Base-by-base conservation (phyloP, 192 early-diverging fungal species). In the Backusella tarrabulga region DNA sequence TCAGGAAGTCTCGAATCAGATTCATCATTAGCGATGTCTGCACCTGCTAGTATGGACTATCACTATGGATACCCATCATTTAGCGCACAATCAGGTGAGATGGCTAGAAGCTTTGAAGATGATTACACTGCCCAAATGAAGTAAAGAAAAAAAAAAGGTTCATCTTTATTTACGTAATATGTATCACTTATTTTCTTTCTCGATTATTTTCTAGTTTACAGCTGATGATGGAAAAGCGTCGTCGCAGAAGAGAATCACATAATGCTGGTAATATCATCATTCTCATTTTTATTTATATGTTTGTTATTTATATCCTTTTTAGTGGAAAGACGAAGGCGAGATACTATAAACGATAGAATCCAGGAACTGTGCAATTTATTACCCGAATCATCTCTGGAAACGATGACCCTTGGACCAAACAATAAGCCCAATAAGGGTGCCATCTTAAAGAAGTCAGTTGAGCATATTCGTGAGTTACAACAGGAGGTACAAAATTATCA, bases 281-380 rank as follows among this genome's bases (percentile, higher is more conserved):
- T 66, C 29, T 75, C 14, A 40, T 69, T 75, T 40, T 60, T 42
- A 4, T 46, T 70, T 71, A 56, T 23, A 11, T 21, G 26, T 63
- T 63, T 63, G 23, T 60, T 60, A 63, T 63, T 63, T 63, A 63
- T 29, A 29, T 63, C 15, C 11, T 50, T 41, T 41, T 35, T 75
- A 87, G 97, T 99, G 34, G 97, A 99, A 84, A 87, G 97, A 67
- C 92, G 97, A 63, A 86, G 97, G 40, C 90, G 97, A 44, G 97
- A 99, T 81, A 96, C 97, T 83, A 99, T 99, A 87, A 99, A 99
- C 81, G 97, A 98, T 83, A 95, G 95, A 80, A 99, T 99, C 77
- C 95, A 92, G 80, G 97, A 99, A 81, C 87, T 99, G 52, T 90
- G 88, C 34, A 88, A 85, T 17, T 82, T 99, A 63, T 85, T 99